phyloP scores from a whole-genome alignment of 1,284 basidiomycete species.

The Ganoderma meredithae region DNA sequence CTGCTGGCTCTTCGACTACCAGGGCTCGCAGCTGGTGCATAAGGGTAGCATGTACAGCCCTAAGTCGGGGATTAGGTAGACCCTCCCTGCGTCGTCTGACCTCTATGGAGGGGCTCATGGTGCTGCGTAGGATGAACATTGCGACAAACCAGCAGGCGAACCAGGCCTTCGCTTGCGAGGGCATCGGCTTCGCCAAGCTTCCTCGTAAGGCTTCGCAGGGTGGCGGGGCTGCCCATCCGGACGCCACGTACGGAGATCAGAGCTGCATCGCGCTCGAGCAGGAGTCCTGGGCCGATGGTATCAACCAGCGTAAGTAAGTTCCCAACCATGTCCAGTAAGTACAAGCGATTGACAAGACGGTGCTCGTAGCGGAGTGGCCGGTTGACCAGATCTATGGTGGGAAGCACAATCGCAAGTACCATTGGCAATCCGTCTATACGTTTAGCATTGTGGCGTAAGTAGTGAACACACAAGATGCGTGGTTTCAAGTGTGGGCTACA shows the following conservation, averaged over 20 bases:
- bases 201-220: slow-evolving; percentile 10
- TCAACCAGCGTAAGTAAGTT: neutral
- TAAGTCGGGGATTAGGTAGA: neutral
- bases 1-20: slow-evolving; percentile 7
- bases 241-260: slow-evolving; percentile 5
- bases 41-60: slow-evolving; percentile 5
- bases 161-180: slow-evolving; percentile 2
- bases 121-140: neutral
- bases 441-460: slow-evolving; percentile 6
- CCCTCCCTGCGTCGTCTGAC: neutral
- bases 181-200: neutral
- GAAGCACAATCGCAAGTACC: slow-evolving; percentile 6
- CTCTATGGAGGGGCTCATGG: neutral
- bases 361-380: slow-evolving; percentile 6
- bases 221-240: slow-evolving; percentile 1
- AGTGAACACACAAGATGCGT: neutral
- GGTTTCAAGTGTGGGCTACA: neutral
- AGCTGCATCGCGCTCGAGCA: slow-evolving; percentile 8
- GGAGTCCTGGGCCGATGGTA: slow-evolving; percentile 5
- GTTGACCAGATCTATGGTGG: slow-evolving; percentile 8
- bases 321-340: no score
- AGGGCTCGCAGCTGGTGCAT: neutral
- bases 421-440: slow-evolving; percentile 6
- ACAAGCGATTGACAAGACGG: neutral
- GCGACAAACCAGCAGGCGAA: slow-evolving; percentile 10